These are phyloP conservation scores for Pseudogymnoascus sp. DNA, from an alignment of 2,329 filamentous ascomycete species.

Conservation along the genomic window DNA sequence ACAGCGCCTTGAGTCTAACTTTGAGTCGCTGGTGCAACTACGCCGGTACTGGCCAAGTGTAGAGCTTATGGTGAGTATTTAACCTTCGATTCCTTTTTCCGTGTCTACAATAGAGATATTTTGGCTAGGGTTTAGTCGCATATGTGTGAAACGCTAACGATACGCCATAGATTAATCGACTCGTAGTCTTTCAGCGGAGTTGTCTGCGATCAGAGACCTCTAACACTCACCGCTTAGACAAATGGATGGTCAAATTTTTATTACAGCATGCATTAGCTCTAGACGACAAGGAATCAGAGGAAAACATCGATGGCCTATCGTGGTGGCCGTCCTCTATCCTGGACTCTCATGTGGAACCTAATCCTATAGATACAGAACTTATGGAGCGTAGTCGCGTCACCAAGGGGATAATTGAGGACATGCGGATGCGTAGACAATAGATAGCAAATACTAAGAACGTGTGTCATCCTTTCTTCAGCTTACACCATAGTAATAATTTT, in stretches of 20 bases:
- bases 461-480: too few species aligned
- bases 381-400: background rate
- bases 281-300: constrained; percentile 9
- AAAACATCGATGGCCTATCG: background rate
- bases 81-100: background rate
- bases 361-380: background rate
- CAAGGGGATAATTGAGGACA: background rate
- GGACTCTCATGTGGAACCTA: background rate
- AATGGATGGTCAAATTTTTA: constrained; percentile 16
- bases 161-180: constrained; percentile 9
- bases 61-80: constrained; percentile 11
- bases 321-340: background rate
- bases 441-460: too few species aligned
- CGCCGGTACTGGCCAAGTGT: constrained; percentile 14
- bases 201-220: constrained; percentile 11
- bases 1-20: constrained; percentile 13
- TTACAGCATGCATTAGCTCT: constrained; percentile 15
- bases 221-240: constrained; percentile 13
- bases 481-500: too few species aligned
- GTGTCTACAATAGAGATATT: background rate
- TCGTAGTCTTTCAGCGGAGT: constrained; percentile 13
- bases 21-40: constrained; percentile 15
- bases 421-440: background rate
- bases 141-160: background rate
- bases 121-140: background rate